Conservation (phyloP, 2,329 filamentous ascomycete genomes). For the Cladorrhinum sp. region DNA sequence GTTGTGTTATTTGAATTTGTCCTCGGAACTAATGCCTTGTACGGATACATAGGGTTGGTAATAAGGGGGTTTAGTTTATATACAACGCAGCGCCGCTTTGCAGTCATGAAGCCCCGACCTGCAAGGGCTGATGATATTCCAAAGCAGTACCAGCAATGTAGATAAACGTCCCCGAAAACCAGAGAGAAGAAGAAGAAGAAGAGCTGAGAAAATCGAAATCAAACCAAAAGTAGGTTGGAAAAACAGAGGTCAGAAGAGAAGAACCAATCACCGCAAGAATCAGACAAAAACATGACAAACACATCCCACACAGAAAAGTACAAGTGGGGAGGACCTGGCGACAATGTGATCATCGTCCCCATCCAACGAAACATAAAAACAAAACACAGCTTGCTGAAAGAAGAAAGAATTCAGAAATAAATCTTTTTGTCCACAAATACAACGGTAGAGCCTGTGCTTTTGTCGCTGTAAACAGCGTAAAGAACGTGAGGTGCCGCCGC, state of each 20-base stretch:
- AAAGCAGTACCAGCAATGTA: not conserved
- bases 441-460: conserved; percentile 14
- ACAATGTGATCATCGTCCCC: no score
- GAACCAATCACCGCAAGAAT: no score
- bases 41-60: not conserved
- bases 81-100: not conserved
- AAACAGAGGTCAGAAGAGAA: no score
- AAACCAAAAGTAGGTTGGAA: not conserved
- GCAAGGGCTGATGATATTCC: not conserved
- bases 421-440: conserved; percentile 14
- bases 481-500: conserved; percentile 37
- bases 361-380: not conserved
- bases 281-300: no score
- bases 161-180: not conserved
- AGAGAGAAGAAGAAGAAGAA: not conserved
- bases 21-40: not conserved
- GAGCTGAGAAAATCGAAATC: not conserved
- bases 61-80: not conserved
- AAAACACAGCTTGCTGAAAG: not conserved
- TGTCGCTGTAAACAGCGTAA: conserved; percentile 22
- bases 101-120: not conserved
- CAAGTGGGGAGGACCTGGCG: no score
- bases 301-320: no score
- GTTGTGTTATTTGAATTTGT: not conserved
- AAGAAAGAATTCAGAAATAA: conserved; percentile 12